A percentile compares a stretch with the other conserved stretches of the same genome.
These are phyloP conservation scores for Podosphaera leucotricha DNA, from an alignment of 2,329 filamentous ascomycete species.

Conservation along the genomic window DNA sequence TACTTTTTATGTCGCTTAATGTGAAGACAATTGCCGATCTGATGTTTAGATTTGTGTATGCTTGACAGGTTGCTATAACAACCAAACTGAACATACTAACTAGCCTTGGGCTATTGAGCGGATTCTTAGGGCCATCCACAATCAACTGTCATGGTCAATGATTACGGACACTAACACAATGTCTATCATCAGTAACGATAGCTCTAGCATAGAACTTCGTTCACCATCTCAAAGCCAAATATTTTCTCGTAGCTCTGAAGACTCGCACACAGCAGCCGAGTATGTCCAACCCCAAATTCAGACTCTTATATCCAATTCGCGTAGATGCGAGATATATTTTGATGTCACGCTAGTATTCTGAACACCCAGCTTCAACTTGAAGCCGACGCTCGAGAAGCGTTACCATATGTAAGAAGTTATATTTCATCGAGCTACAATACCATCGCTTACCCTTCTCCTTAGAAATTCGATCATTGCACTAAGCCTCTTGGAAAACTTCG, in stretches of 20 bases:
- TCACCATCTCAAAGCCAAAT: background rate
- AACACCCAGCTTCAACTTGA: conserved; percentile 75
- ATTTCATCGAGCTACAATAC: background rate
- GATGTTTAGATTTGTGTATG: too few relatives aligned
- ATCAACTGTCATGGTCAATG: too few relatives aligned
- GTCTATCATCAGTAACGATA: background rate
- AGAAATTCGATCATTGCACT: conserved; percentile 90
- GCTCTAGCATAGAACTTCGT: background rate
- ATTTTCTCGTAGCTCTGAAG: conserved; percentile 23
- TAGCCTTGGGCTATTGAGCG: too few relatives aligned
- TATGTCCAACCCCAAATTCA: conserved; percentile 7
- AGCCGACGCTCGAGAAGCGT: conserved; percentile 78
- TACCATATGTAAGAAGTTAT: conserved; percentile 54
- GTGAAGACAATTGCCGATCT: too few relatives aligned
- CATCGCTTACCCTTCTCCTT: conserved; percentile 4
- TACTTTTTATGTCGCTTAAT: too few relatives aligned
- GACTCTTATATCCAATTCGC: background rate
- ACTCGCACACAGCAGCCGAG: conserved; percentile 27
- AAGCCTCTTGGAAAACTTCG: conserved; percentile 69
- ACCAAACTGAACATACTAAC: too few relatives aligned
- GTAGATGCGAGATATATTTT: conserved; percentile 1
- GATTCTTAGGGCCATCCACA: too few relatives aligned
- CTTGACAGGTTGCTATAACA: too few relatives aligned
- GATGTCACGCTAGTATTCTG: conserved; percentile 40
- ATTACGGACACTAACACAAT: background rate